Base-by-base conservation (phyloP, 176 grass and related monocot species). In the Paspalum notatum region DNA sequence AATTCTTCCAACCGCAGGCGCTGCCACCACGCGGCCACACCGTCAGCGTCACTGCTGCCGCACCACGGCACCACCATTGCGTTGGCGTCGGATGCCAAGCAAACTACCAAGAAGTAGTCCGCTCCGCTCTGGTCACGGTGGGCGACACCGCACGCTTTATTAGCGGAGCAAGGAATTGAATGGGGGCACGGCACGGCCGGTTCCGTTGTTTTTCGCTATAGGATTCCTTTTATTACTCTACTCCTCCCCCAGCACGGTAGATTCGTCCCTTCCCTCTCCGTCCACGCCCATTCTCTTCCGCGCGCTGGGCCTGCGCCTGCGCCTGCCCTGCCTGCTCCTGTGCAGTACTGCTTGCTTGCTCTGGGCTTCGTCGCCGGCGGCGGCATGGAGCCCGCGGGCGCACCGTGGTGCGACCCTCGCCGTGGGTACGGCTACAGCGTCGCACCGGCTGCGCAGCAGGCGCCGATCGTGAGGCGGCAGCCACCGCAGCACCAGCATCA, bases 331-430 rank as follows among this genome's bases (percentile, higher is more conserved):
- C 56, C 71, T 63, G 22, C 68, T 84, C 25, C 76, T 48, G 74
- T 62, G 25, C 68, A 49, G 58, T 22, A 22, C 11, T 0, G 41
- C 20, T 13, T 48, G 72, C 47, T 12, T 48, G 72, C 62, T 66
- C 52, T 7, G 50, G 45, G 47, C 74, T 32, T 63, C 45, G 32
- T 32, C 32, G 32, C 32, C 3, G 62, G n/a, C 37, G 68, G 49
- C 43, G 75, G 57, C 60, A 92, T 92, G 93, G 87, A 89, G 11
- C 76, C 85, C 17, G 71, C 82, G 16, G 84, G 76, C 62, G 82
- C 75, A 22, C 83, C 84, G 24, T 87, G 91, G 85, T 38, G 37
- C 85, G 88, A 94, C 67, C 88, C 75, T 72, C 67, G 68, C 53
- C 74, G 76, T 37, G 68, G 48, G 25, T 87, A 88, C 71, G 76